Evolutionary conservation across 2,329 filamentous ascomycete genomes (phyloP), one percentile per base, ranked within the genome.

Genomic region (Colletotrichum godetiae): DNA sequence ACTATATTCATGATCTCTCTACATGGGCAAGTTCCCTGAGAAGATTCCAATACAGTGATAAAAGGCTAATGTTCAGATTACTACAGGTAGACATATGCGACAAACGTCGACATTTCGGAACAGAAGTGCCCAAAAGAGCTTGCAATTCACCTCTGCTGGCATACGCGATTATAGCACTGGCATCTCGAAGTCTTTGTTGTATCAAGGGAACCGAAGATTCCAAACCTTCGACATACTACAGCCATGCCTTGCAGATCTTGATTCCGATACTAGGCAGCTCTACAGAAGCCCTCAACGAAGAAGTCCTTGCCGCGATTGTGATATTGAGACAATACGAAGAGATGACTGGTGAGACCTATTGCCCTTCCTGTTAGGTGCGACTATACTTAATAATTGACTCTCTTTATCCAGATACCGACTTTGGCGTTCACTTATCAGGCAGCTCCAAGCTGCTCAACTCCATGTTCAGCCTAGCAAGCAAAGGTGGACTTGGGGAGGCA

Each of bases 21-120:
- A 37, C 49, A 29, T 67, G 68, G 68, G 63, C 37, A 31, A 49
- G 68, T 46, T n/a, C 24, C 8, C 4, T 42, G 1, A 12, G 6
- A 2, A 8, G 24, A 29, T 6, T 5, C 1, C 11, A 8, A 19
- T n/a, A 12, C 10, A 24, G 33, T 8, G n/a, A 11, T 70, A 7
- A 19, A 13, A 15, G 19, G 37, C 37, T 42, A 19, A 19, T 19
- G 37, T 42, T 64, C 2, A 4, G 7, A 8, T 24, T 31, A 6
- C 1, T 27, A 78, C 76, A 82, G 82, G 82, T 86, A 72, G 84
- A 86, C 72, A 77, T 83, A 4, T 85, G 84, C 71, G 84, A 86
- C 55, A 79, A 79, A 12, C 78, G 81, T 35, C 79, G 80, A 6
- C 82, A 85, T 76, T 86, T 86, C 73, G 80, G 79, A 3, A 79